Evolutionary conservation across 768 basidiomycete species (phyloP), one percentile per base, ranked within the genome.

Genomic region (Russula sp.): DNA sequence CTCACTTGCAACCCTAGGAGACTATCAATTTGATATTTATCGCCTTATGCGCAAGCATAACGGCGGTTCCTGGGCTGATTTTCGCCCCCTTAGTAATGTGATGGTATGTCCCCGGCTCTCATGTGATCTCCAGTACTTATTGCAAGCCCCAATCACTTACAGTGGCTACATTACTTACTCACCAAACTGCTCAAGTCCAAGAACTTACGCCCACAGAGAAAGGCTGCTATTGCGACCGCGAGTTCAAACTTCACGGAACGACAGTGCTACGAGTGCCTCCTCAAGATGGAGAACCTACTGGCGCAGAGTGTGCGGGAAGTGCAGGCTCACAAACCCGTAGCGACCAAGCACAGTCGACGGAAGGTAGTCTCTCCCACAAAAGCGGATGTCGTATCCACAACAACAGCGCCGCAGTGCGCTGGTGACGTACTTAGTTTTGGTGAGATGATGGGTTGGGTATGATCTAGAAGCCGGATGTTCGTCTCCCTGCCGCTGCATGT

Each of bases 1-100:
- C 50, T 63, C 31, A 60, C 20, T 22, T 13, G 20, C 52, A 52
- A 52, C 14, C 66, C 58, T 64, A 90, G 89, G 93, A 10, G 91
- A 94, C 72, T 90, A 91, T 70, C 97, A 98, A 73, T 98, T 93
- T 73, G 94, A 98, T 71, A 79, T 98, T 4, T 99, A 99, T 70
- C 84, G 96, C 48, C 82, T 87, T 75, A 98, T 98, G 92, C 79
- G 79, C 54, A 76, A 77, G 35, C 75, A 84, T 65, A 84, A 83
- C 51, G 75, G 79, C 6, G 77, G 77, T 40, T 72, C 78, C 47
- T 99, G 97, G 97, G 81, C 83, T 67, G 80, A 74, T 10, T 97
- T 86, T 72, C 80, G 84, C 60, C 93, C 93, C 1, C 74, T 88
- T 18, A 94, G 93, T 10, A 98, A 98, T 71, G 85, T 97, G 42